Evolutionary conservation across 2,329 filamentous ascomycete genomes (phyloP), one percentile per base, ranked within the genome.

Genomic region (Cladosporium colombiae): DNA sequence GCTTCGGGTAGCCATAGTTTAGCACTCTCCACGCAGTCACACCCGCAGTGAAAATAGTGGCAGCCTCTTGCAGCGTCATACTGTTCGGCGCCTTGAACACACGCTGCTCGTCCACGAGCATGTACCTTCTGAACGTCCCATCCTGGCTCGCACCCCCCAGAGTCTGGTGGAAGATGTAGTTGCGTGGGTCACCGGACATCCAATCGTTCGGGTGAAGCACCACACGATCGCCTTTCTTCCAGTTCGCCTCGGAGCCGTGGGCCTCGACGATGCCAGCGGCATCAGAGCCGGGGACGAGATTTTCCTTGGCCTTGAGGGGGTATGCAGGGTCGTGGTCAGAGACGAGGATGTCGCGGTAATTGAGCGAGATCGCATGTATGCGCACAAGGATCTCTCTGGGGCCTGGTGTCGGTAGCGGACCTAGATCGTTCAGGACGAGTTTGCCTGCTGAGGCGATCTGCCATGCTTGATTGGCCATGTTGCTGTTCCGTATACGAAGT

Each of bases 241-340:
- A 80, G 75, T 63, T 81, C 7, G 68, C 70, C n/a, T 31, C 58
- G 8, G 64, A 71, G 37, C 85, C 85, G 31, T 83, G 70, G 16
- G 80, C 74, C 4, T 85, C 78, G 62, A 91, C 80, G 18, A 82
- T 80, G 50, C 89, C 89, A 75, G 87, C 89, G 82, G 89, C 90
- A 75, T 91, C 89, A 40, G 56, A n/a, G 21, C 33, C 56, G 23
- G 88, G 88, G 1, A 91, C 84, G n/a, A 90, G 71, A 46, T 70
- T 65, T 5, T 63, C 58, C 23, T 70, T 71, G 52, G 66, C 60
- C 6, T 13, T 61, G 29, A 68, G 8, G 13, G 70, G 68, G 55
- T 72, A 72, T 18, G 44, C 16, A 18, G 69, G 70, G 29, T 60
- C 65, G 6, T 64, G 62, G 21, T 64, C 62, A 23, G 61, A 29